A percentile compares a stretch with the other conserved stretches of the same genome.
Conservation (phyloP, 1,139 yeast species). For the Zygosaccharomyces sapae region DNA sequence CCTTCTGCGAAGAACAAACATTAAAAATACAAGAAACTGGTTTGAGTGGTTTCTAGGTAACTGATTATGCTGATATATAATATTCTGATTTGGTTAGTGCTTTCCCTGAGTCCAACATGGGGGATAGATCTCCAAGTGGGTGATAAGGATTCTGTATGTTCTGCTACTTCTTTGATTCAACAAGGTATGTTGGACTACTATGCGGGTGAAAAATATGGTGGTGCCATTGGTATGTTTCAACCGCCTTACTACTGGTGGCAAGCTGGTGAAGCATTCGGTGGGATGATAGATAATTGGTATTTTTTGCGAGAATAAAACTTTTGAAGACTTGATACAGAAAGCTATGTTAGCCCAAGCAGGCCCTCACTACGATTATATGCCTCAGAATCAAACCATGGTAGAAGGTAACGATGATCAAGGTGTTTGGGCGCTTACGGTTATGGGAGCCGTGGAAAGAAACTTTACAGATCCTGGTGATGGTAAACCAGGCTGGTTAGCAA, state of each 20-base stretch:
- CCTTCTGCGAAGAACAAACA: neutral
- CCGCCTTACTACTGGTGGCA: slow-evolving; percentile 71
- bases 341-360: slow-evolving; percentile 59
- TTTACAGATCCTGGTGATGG: slow-evolving; percentile 43
- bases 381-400: slow-evolving; percentile 55
- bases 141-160: slow-evolving; percentile 43
- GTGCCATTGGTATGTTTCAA: slow-evolving; percentile 56
- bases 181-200: slow-evolving; percentile 58
- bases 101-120: slow-evolving; percentile 6
- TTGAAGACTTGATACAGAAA: slow-evolving; percentile 40
- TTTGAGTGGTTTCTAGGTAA: no score
- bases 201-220: slow-evolving; percentile 50
- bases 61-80: slow-evolving; percentile 3
- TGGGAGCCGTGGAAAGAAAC: slow-evolving; percentile 60
- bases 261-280: slow-evolving; percentile 66
- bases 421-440: slow-evolving; percentile 60
- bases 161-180: slow-evolving; percentile 46
- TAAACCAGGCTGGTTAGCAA: slow-evolving; percentile 48
- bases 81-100: slow-evolving; percentile 3
- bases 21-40: no score
- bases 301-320: slow-evolving; percentile 47
- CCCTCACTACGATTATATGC: slow-evolving; percentile 49
- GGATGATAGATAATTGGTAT: slow-evolving; percentile 51
- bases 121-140: slow-evolving; percentile 34
- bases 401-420: slow-evolving; percentile 75